These are phyloP conservation scores for Oenanthe javanica DNA, from an alignment of 140 eudicot genomes.

Conservation along the genomic window DNA sequence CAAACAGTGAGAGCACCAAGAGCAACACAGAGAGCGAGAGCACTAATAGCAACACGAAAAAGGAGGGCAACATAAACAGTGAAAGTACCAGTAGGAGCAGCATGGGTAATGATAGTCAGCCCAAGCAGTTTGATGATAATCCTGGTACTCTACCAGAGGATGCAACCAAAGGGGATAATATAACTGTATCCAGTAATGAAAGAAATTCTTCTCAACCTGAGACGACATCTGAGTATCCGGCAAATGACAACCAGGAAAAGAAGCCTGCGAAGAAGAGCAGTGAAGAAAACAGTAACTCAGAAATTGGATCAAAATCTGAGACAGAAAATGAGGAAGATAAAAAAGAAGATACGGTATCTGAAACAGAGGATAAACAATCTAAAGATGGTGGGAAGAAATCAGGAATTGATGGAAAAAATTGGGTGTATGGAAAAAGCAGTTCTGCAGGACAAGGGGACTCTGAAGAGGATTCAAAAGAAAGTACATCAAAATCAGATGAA, in stretches of 20 bases:
- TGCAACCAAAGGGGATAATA: constrained; percentile 63
- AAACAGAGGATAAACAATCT: constrained; percentile 25
- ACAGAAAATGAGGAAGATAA: constrained; percentile 14
- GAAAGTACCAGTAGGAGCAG: constrained; percentile 2
- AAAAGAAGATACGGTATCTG: constrained; percentile 18
- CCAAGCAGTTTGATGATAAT: constrained; percentile 78
- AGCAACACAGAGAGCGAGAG: not conserved
- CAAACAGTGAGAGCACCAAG: too few species aligned
- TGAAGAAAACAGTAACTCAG: constrained; percentile 10
- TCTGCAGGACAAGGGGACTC: constrained; percentile 24
- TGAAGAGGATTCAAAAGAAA: constrained; percentile 22
- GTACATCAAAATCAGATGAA: constrained; percentile 15
- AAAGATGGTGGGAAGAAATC: constrained; percentile 17
- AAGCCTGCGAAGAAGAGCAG: constrained; percentile 23
- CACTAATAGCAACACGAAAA: too few species aligned
- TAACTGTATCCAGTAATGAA: constrained; percentile 26
- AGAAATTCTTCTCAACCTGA: constrained; percentile 25
- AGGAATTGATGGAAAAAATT: not conserved
- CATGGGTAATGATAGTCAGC: constrained; percentile 19
- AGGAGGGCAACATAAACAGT: not conserved
- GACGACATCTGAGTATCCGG: constrained; percentile 17
- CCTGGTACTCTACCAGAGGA: constrained; percentile 95
- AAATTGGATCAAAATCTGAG: constrained; percentile 12
- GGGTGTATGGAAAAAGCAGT: constrained; percentile 14
- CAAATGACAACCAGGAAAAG: constrained; percentile 34